phyloP scores from a whole-genome alignment of 2,329 filamentous ascomycete species.

The Xylariaceae sp. region DNA sequence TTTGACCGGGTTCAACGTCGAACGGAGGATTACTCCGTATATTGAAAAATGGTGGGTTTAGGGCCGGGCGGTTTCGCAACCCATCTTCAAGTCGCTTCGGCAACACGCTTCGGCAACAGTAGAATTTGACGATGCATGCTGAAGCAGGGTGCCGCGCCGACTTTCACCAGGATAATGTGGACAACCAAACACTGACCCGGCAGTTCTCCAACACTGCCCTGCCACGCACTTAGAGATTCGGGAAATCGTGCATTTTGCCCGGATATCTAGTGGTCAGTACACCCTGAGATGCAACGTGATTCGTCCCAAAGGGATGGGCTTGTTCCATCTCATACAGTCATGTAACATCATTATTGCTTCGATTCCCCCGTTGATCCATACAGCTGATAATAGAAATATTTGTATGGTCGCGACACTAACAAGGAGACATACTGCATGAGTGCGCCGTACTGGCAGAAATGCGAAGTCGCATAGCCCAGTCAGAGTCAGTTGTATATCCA shows the following conservation, averaged over 20 bases:
- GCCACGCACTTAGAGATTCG: constrained; percentile 1
- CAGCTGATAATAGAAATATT: not conserved
- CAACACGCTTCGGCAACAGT: not conserved
- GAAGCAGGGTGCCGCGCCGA: constrained; percentile 3
- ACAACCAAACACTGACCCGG: not conserved
- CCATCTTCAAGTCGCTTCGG: not conserved
- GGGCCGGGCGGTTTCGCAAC: not conserved
- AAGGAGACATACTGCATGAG: constrained; percentile 8
- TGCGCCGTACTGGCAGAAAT: not conserved
- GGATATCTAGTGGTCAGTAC: constrained; percentile 13
- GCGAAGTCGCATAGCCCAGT: constrained; percentile 3
- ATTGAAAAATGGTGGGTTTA: constrained; percentile 3
- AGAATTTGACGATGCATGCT: constrained; percentile 4
- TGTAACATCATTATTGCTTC: constrained; percentile 11
- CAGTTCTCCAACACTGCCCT: constrained; percentile 2
- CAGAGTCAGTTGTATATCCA: constrained; percentile 1
- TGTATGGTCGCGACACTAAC: constrained; percentile 9
- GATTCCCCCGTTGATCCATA: constrained; percentile 8
- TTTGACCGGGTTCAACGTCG: constrained; percentile 1
- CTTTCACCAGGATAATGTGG: constrained; percentile 3
- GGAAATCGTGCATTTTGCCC: constrained; percentile 9
- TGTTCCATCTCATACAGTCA: constrained; percentile 16
- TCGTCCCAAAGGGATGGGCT: constrained; percentile 5
- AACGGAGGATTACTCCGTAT: constrained; percentile 2
- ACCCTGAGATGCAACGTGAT: constrained; percentile 10